Percentiles rank a stretch among this genome's conserved stretches.
These are phyloP conservation scores for Hemerocallis citrina DNA, from an alignment of 106 monocot genomes.

Conservation along the genomic window DNA sequence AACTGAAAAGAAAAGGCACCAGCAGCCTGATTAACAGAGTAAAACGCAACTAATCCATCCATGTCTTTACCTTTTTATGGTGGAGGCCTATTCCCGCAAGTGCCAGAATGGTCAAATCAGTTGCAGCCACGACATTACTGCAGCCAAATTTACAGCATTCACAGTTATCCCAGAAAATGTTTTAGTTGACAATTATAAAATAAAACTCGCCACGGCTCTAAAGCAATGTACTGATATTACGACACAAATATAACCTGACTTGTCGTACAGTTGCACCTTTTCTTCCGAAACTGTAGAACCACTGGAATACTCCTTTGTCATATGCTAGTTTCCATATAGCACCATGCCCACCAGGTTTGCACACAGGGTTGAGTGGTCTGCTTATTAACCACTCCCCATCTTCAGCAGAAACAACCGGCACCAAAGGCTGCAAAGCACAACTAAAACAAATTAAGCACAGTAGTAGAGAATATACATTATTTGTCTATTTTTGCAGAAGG, in stretches of 20 bases:
- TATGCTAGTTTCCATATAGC: conserved; percentile 95
- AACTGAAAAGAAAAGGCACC: too few species aligned
- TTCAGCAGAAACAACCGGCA: conserved; percentile 77
- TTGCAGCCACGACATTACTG: conserved; percentile 98
- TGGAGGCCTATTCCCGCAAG: conserved; percentile 78
- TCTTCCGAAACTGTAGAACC: conserved; percentile 77
- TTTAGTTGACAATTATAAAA: neutral
- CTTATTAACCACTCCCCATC: conserved; percentile 84
- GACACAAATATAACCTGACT: conserved; percentile 67
- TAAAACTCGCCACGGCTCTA: neutral
- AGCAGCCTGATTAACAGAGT: neutral
- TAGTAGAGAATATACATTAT: neutral
- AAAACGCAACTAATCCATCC: neutral
- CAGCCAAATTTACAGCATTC: conserved; percentile 6
- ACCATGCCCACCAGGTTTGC: conserved; percentile 98
- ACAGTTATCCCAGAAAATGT: neutral
- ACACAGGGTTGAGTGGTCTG: conserved; percentile 44
- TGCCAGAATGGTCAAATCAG: conserved; percentile 91
- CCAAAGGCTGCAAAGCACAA: conserved; percentile 53
- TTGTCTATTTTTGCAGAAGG: too few species aligned
- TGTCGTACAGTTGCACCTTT: conserved; percentile 93
- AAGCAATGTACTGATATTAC: neutral
- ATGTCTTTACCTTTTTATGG: conserved; percentile 48
- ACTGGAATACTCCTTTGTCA: conserved; percentile 86
- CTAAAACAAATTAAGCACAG: neutral